Conservation (phyloP, 257 asterid species). For the Ocimum tenuiflorum region DNA sequence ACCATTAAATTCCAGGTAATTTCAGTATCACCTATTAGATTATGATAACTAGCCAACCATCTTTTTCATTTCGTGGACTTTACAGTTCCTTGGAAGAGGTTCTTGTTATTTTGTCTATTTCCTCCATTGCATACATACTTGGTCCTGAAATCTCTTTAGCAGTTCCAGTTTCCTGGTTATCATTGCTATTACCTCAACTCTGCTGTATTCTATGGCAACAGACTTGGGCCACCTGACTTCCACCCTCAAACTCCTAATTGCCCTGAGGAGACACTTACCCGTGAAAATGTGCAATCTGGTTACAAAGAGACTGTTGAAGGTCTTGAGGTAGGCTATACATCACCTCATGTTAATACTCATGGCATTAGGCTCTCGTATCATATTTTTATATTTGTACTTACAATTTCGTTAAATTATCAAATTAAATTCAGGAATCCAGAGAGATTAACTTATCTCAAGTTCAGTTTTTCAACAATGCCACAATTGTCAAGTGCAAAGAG, state of each 20-base stretch:
- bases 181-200: not conserved
- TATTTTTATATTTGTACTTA: not conserved
- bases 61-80: not conserved
- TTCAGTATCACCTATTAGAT: not conserved
- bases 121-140: not conserved
- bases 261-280: constrained; percentile 86
- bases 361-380: not conserved
- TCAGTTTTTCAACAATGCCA: constrained; percentile 55
- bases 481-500: constrained; percentile 79
- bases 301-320: constrained; percentile 91
- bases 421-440: constrained; percentile 58
- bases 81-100: constrained; percentile 5
- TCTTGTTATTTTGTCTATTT: not conserved
- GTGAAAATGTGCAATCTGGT: constrained; percentile 76
- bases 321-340: constrained; percentile 56
- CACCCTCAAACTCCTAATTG: constrained; percentile 81
- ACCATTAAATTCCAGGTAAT: constrained; percentile 42
- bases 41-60: not conserved
- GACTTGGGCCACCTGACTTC: constrained; percentile 96
- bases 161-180: constrained; percentile 10
- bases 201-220: constrained; percentile 28
- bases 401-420: constrained; percentile 12
- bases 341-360: not conserved
- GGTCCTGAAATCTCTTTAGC: constrained; percentile 7
- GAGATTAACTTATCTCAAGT: constrained; percentile 76